These are phyloP conservation scores for Cercophora sp. DNA, from an alignment of 495 filamentous ascomycete species.

Conservation along the genomic window DNA sequence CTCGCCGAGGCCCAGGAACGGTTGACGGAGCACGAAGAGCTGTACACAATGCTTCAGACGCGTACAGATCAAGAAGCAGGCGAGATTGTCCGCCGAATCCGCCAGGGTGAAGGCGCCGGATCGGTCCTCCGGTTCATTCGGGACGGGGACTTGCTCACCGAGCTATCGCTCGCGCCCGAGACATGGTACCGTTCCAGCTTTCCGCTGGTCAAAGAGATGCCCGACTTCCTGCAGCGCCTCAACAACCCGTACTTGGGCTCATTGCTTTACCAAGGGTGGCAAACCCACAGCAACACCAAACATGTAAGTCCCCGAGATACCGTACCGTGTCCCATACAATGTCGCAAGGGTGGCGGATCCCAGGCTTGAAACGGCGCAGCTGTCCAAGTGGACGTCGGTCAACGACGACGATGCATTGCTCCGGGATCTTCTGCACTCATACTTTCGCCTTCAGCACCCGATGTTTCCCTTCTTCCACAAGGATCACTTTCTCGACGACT, in stretches of 20 bases:
- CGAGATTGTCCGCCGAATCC: constrained; percentile 24
- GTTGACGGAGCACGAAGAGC: too few species aligned
- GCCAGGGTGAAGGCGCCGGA: constrained; percentile 23
- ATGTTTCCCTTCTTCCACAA: constrained; percentile 27
- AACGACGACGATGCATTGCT: constrained; percentile 23
- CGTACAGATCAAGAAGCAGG: constrained; percentile 24
- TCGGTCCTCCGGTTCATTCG: constrained; percentile 25
- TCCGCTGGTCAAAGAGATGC: constrained; percentile 25
- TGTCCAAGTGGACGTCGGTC: constrained; percentile 29
- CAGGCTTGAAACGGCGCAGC: constrained; percentile 12
- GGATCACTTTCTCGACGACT: constrained; percentile 28
- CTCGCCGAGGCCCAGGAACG: too few species aligned
- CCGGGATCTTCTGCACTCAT: constrained; percentile 19
- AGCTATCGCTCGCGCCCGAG: constrained; percentile 28
- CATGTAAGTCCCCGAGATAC: background rate
- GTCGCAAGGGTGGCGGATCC: constrained; percentile 25
- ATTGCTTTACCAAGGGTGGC: constrained; percentile 23
- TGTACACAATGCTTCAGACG: too few species aligned
- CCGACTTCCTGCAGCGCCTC: constrained; percentile 16
- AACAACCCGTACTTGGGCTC: constrained; percentile 27
- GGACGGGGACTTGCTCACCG: constrained; percentile 29
- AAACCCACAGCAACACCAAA: background rate
- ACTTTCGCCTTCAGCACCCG: constrained; percentile 20
- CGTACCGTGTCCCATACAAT: constrained; percentile 22
- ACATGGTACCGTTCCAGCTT: constrained; percentile 28